Conservation (phyloP, 257 asterid genomes). For the Solanum neorickii region DNA sequence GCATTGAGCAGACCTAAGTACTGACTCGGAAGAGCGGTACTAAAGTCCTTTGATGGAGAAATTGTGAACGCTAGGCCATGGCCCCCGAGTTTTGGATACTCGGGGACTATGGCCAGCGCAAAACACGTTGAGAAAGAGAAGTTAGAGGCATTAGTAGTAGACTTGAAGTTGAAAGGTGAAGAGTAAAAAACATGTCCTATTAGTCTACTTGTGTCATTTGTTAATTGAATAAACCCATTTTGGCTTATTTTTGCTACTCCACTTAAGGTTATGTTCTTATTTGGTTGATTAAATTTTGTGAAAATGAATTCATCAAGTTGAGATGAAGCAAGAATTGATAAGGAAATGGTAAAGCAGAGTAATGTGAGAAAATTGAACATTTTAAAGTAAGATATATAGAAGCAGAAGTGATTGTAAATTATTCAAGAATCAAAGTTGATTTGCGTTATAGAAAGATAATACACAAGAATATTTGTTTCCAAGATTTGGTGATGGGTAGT, state of each 20-base stretch:
- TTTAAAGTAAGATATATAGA: not conserved
- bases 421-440: not conserved
- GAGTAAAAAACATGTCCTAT: constrained; percentile 48
- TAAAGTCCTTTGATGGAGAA: constrained; percentile 16
- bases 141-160: not conserved
- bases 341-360: not conserved
- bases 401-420: not conserved
- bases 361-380: not conserved
- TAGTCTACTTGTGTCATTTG: constrained; percentile 29
- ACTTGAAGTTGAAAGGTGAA: constrained; percentile 31
- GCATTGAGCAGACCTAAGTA: constrained; percentile 56
- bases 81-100: constrained; percentile 49
- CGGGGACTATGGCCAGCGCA: constrained; percentile 44
- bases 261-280: constrained; percentile 11
- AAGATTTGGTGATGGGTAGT: not conserved
- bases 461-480: not conserved
- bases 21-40: constrained; percentile 41
- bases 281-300: not conserved
- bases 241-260: constrained; percentile 20
- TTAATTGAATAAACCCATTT: constrained; percentile 31
- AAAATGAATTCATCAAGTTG: not conserved
- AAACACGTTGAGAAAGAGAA: constrained; percentile 57
- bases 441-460: not conserved
- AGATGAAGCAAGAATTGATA: not conserved
- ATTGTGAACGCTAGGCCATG: constrained; percentile 53